Conservation (phyloP, 768 basidiomycete species). For the Saitozyma podzolica region DNA sequence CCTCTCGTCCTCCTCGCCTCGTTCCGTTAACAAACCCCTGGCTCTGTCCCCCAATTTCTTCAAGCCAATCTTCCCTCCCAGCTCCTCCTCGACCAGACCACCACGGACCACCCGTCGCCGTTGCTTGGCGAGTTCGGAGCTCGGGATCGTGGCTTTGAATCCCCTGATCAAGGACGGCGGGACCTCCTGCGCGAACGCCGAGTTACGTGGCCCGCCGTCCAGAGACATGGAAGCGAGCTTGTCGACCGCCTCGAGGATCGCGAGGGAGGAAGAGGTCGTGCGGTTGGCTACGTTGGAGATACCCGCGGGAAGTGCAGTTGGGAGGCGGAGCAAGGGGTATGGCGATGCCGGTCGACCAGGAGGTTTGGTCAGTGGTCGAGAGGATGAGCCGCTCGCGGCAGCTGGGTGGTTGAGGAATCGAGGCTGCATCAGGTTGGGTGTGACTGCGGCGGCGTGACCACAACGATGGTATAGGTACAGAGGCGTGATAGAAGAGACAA, state of each 20-base stretch:
- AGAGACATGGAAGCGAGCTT: slow-evolving; percentile 34
- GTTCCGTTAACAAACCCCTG: slow-evolving; percentile 66
- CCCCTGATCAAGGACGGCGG: slow-evolving; percentile 66
- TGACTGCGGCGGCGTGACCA: slow-evolving; percentile 27
- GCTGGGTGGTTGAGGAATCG: slow-evolving; percentile 30
- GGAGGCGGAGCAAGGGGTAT: slow-evolving; percentile 30
- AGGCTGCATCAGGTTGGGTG: slow-evolving; percentile 48
- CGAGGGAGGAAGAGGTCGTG: slow-evolving; percentile 47
- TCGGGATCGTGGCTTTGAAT: slow-evolving; percentile 92
- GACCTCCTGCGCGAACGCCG: slow-evolving; percentile 11
- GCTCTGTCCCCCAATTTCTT: slow-evolving; percentile 77
- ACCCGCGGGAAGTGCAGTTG: slow-evolving; percentile 34
- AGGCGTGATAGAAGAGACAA: no score
- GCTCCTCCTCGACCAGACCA: slow-evolving; percentile 48
- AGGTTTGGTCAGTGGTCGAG: not conserved
- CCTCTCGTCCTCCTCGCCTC: slow-evolving; percentile 50
- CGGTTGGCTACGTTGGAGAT: slow-evolving; percentile 26
- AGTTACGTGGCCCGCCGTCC: slow-evolving; percentile 3
- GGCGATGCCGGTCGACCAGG: slow-evolving; percentile 22
- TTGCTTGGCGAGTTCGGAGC: slow-evolving; percentile 73
- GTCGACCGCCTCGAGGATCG: slow-evolving; percentile 50
- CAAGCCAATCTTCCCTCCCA: slow-evolving; percentile 71
- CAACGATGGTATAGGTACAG: not conserved
- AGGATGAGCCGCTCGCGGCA: not conserved
- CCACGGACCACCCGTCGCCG: slow-evolving; percentile 72